These are phyloP conservation scores for Plasmodium malariae DNA, from an alignment of 169 alveolate genomes.

Conservation along the genomic window DNA sequence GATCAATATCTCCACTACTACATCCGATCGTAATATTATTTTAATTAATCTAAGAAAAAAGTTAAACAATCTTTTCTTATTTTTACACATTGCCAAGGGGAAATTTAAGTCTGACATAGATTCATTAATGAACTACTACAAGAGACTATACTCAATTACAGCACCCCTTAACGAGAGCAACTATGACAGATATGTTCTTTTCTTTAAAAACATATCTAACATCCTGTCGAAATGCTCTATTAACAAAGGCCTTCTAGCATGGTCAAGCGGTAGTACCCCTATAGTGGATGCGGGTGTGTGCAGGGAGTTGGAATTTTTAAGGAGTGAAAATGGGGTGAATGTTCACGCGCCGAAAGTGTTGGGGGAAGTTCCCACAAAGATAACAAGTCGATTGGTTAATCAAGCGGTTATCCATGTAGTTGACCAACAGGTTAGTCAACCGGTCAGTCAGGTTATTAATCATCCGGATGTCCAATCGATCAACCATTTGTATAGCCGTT, in stretches of 20 bases:
- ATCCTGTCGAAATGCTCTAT: not conserved
- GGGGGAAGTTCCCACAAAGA: no score
- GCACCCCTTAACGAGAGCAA: slow-evolving; percentile 5
- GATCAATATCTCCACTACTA: not conserved
- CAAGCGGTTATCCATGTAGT: no score
- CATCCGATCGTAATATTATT: not conserved
- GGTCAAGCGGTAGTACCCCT: not conserved
- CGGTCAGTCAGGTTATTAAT: no score
- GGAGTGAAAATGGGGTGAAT: no score
- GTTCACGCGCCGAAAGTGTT: no score
- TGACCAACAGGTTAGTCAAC: no score
- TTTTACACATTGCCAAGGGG: slow-evolving; percentile 21
- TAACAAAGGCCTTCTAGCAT: slow-evolving; percentile 1
- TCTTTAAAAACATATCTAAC: slow-evolving; percentile 1
- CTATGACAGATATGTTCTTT: not conserved
- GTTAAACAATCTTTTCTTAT: slow-evolving; percentile 29
- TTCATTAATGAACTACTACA: slow-evolving; percentile 7
- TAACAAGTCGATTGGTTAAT: no score
- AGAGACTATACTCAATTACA: not conserved
- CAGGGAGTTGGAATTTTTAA: no score
- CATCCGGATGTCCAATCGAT: no score
- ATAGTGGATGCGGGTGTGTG: no score
- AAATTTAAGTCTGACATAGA: slow-evolving; percentile 25
- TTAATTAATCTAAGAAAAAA: slow-evolving; percentile 6
- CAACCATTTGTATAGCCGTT: no score